Evolutionary conservation across 768 basidiomycete genomes (phyloP).

Genomic region (Tricholoma sp.): DNA sequence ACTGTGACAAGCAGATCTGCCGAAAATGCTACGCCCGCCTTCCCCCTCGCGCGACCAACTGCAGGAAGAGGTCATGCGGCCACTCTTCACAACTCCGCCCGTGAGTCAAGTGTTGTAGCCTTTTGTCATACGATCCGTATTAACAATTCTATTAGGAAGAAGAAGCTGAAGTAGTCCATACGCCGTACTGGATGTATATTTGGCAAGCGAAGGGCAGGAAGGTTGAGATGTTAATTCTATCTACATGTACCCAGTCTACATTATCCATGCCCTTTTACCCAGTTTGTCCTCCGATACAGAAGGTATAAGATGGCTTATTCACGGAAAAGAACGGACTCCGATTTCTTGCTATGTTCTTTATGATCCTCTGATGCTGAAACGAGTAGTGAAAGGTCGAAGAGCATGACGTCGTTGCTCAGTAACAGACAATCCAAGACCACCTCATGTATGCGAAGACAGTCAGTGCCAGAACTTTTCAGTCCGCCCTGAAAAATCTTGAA

Average conservation of each 20-base stretch:
- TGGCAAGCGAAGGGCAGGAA: neutral
- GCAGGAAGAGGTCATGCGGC: slow-evolving; percentile 91
- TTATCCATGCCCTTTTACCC: neutral
- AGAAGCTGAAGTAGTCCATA: slow-evolving; percentile 19
- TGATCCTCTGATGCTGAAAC: too few species aligned
- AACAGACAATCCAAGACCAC: too few species aligned
- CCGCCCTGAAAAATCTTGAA: too few species aligned
- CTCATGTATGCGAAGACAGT: too few species aligned
- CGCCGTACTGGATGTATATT: neutral
- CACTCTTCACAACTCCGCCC: slow-evolving; percentile 90
- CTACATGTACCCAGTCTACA: neutral
- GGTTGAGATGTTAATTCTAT: neutral
- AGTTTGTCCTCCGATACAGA: neutral
- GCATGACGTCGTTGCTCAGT: too few species aligned
- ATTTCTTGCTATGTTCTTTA: neutral
- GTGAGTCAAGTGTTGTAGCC: slow-evolving; percentile 40
- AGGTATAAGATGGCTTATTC: neutral
- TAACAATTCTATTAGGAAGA: slow-evolving; percentile 8
- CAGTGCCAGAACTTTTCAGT: too few species aligned
- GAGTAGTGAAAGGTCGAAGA: too few species aligned
- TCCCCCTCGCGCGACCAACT: slow-evolving; percentile 99
- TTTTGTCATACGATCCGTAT: neutral
- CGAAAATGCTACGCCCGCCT: slow-evolving; percentile 99
- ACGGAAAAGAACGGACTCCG: neutral
- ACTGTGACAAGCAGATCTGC: slow-evolving; percentile 99